A percentile compares a stretch with the other conserved stretches of the same genome.
Conservation (phyloP, 2,329 filamentous ascomycete genomes). For the Dothideomycetidae sp. region DNA sequence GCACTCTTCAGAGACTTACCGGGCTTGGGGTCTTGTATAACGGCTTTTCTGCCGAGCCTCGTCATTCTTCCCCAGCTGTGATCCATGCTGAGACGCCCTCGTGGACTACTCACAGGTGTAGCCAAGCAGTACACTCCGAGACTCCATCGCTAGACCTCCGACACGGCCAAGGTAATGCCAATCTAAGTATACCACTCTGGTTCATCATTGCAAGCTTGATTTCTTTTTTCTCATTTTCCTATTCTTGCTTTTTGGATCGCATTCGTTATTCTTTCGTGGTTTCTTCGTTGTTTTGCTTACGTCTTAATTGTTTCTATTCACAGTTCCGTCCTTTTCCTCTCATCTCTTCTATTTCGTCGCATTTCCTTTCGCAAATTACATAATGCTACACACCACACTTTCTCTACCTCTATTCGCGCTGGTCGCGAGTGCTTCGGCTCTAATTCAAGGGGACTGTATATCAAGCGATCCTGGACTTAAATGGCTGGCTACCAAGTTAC, state of each 20-base stretch:
- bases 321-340: background rate
- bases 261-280: background rate
- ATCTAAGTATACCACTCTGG: no score
- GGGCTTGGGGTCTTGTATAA: no score
- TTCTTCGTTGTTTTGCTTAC: background rate
- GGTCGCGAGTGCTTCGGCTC: conserved; percentile 2
- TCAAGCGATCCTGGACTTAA: conserved; percentile 8
- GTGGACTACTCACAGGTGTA: background rate
- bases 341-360: background rate
- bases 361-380: background rate
- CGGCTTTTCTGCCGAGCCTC: background rate
- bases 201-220: background rate
- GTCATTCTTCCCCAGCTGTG: background rate
- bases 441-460: conserved; percentile 10
- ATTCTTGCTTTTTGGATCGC: background rate
- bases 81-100: background rate
- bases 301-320: background rate
- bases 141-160: no score
- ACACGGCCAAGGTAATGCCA: no score
- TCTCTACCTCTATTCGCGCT: conserved; percentile 1
- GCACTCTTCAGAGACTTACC: no score
- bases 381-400: conserved; percentile 1
- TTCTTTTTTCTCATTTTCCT: background rate
- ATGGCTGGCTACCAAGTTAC: conserved; percentile 6
- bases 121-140: background rate